Evolutionary conservation across 2,329 filamentous ascomycete genomes (phyloP).

Genomic region (Escovopsis weberi): DNA sequence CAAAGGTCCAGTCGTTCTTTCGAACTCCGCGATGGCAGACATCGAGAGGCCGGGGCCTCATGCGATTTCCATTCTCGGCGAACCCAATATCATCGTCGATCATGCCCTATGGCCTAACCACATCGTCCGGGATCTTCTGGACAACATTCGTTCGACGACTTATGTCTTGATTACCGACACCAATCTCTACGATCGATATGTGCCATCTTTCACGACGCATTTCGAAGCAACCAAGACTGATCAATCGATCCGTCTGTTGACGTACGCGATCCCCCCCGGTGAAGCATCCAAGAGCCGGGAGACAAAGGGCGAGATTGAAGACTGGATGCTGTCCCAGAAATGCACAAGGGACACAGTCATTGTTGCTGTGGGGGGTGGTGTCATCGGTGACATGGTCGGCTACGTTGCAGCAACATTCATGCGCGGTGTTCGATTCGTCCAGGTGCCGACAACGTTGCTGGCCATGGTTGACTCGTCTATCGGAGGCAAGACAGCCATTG

Average conservation of each 20-base stretch:
- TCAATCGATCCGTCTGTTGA: constrained; percentile 52
- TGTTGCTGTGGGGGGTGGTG: constrained; percentile 85
- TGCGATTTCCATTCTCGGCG: constrained; percentile 68
- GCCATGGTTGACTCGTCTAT: constrained; percentile 99
- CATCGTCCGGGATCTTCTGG: constrained; percentile 66
- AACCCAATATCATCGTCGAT: constrained; percentile 82
- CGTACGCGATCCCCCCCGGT: constrained; percentile 76
- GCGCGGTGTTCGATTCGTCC: constrained; percentile 89
- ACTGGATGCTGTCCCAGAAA: constrained; percentile 87
- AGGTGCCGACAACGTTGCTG: constrained; percentile 87
- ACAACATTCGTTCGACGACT: constrained; percentile 67
- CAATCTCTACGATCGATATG: constrained; percentile 70
- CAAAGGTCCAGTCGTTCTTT: background rate
- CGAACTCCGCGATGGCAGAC: constrained; percentile 12
- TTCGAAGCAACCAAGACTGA: constrained; percentile 17
- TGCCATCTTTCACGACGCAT: constrained; percentile 50
- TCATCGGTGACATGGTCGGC: constrained; percentile 96
- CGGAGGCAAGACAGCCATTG: constrained; percentile 95
- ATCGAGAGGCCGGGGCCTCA: constrained; percentile 26
- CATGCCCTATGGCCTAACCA: constrained; percentile 79
- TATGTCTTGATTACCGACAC: constrained; percentile 96
- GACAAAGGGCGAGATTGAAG: constrained; percentile 90
- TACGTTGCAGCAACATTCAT: constrained; percentile 98
- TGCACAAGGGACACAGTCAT: constrained; percentile 93
- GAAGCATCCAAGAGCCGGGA: constrained; percentile 87